These are phyloP conservation scores for Fusarium pseudograminearum DNA, from an alignment of 2,329 filamentous ascomycete species.

Conservation along the genomic window DNA sequence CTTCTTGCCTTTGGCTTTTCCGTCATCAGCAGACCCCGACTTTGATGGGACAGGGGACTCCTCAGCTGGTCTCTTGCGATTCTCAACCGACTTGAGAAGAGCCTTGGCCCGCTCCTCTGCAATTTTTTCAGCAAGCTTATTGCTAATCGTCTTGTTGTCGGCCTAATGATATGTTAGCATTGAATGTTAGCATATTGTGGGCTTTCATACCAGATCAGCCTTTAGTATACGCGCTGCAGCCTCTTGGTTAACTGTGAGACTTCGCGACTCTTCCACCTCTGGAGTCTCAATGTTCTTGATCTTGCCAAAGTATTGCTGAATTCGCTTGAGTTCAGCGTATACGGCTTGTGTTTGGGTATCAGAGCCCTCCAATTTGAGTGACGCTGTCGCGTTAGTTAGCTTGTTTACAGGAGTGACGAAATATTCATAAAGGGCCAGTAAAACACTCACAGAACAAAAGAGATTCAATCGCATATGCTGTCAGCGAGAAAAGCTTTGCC, in stretches of 20 bases:
- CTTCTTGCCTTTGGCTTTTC: slow-evolving; percentile 48
- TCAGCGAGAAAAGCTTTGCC: slow-evolving; percentile 90
- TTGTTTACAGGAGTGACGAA: not conserved
- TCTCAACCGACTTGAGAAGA: slow-evolving; percentile 60
- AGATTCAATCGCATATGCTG: slow-evolving; percentile 90
- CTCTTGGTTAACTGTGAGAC: slow-evolving; percentile 73
- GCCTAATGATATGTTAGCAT: slow-evolving; percentile 51
- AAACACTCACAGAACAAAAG: slow-evolving; percentile 79
- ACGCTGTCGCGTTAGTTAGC: slow-evolving; percentile 58
- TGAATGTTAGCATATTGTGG: slow-evolving; percentile 1
- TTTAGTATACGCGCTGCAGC: slow-evolving; percentile 86
- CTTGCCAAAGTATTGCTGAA: slow-evolving; percentile 93
- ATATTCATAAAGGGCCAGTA: not conserved
- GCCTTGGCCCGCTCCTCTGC: slow-evolving; percentile 68
- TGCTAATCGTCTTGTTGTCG: slow-evolving; percentile 65
- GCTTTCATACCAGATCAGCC: slow-evolving; percentile 74
- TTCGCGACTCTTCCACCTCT: slow-evolving; percentile 59
- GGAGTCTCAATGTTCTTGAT: slow-evolving; percentile 81
- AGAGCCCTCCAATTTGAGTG: slow-evolving; percentile 81
- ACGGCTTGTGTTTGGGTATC: slow-evolving; percentile 88
- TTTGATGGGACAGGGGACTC: slow-evolving; percentile 48
- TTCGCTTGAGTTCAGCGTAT: slow-evolving; percentile 84
- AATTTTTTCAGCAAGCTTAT: slow-evolving; percentile 66
- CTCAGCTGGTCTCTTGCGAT: slow-evolving; percentile 58
- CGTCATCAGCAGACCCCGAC: slow-evolving; percentile 27